Base-by-base conservation (phyloP, 176 grass and related monocot genomes). In the Carex littledalei region DNA sequence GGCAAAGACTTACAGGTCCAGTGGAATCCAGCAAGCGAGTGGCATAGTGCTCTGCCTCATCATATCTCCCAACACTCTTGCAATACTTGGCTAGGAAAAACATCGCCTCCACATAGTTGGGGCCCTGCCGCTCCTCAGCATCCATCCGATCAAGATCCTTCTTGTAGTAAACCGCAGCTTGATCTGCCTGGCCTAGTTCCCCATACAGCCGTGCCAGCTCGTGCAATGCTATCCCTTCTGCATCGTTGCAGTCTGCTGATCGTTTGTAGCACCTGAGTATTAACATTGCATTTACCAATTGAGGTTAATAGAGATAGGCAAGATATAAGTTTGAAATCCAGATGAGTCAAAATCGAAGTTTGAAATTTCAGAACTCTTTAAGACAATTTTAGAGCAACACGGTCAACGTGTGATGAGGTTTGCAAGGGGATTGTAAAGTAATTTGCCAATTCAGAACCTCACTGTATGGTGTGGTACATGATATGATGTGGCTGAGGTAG, bases 111-210 rank as follows among this genome's bases (percentile, higher is more conserved):
- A 94, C 84, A 89, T 90, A 88, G 85, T 94, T 95, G 45, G 88
- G 87, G 9, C 96, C 95, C 72, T 99, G 91, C 47, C 96, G 94
- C 83, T 92, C 96, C 65, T 99, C 96, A 34, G 88, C 87, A 78
- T 95, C 93, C 96, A 99, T 95, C 63, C 88, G 89, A 29, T 99
- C 91, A 73, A 99, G 84, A 88, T 99, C 90, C 90, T 94, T 96
- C 82, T 94, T 94, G 84, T 99, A 99, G 86, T 91, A 99, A 84
- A 91, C 85, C 31, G 90, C 97, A 81, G 97, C 90, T 79, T 92
- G 81, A 63, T 95, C 93, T 43, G 88, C 90, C 31, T 95, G 88
- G 50, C 90, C 97, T 73, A 95, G 88, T 81, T 82, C 84, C 63
- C 67, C 63, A 79, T 96, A 93, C 64, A 99, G 81, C 58, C 93